A percentile compares a stretch with the other conserved stretches of the same genome.
phyloP scores from a whole-genome alignment of 1,284 basidiomycete genomes.

The Vanrija humicola region DNA sequence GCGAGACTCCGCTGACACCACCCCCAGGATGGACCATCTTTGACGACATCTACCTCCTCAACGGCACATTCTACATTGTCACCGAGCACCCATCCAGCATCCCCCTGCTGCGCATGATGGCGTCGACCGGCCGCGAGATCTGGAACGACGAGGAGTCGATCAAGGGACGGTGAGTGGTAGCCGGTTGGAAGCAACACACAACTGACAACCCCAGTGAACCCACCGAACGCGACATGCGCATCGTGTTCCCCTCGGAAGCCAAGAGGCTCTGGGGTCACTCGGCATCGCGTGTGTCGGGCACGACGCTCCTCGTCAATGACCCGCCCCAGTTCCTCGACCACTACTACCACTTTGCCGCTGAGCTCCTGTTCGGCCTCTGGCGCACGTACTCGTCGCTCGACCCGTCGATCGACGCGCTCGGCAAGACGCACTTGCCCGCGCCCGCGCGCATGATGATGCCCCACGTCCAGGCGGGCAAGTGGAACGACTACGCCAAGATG shows the following conservation, averaged over 20 bases:
- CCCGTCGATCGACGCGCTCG: constrained; percentile 60
- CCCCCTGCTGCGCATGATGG: constrained; percentile 49
- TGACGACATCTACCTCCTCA: constrained; percentile 57
- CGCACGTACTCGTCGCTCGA: constrained; percentile 77
- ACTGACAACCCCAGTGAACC: constrained; percentile 51
- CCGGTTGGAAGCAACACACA: background rate
- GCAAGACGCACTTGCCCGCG: constrained; percentile 61
- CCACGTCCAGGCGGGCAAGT: constrained; percentile 65
- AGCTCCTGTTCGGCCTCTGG: constrained; percentile 84
- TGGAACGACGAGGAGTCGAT: constrained; percentile 51
- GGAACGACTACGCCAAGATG: constrained; percentile 75
- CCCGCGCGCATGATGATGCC: constrained; percentile 70
- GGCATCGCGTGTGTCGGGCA: constrained; percentile 44
- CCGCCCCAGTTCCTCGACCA: constrained; percentile 69
- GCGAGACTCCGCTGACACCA: background rate
- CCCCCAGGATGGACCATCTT: constrained; percentile 67
- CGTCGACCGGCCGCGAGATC: constrained; percentile 49
- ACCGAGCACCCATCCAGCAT: constrained; percentile 47
- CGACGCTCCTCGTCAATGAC: constrained; percentile 63
- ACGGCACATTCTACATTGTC: constrained; percentile 51
- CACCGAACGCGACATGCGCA: constrained; percentile 68
- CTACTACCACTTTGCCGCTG: constrained; percentile 66
- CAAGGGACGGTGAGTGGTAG: constrained; percentile 34
- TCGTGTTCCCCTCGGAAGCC: constrained; percentile 68
- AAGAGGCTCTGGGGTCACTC: constrained; percentile 60